Conservation (phyloP, 2,329 filamentous ascomycete genomes). For the Alternaria gansuensis region DNA sequence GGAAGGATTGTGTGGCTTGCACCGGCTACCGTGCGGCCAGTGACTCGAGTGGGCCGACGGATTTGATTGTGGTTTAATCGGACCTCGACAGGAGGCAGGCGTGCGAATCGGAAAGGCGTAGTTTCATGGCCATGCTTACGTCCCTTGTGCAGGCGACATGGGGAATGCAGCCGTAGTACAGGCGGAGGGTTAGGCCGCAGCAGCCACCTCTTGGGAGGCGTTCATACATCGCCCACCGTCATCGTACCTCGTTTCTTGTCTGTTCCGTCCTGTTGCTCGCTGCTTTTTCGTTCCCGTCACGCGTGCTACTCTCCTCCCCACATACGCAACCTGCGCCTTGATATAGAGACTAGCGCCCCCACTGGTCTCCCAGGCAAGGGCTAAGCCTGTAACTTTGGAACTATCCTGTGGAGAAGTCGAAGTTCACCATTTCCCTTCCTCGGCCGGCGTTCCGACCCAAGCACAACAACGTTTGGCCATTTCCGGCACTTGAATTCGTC, state of each 20-base stretch:
- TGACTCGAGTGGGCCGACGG: constrained; percentile 8
- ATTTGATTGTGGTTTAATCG: constrained; percentile 20
- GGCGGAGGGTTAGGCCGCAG: constrained; percentile 14
- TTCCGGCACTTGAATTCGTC: constrained; percentile 11
- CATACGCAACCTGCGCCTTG: constrained; percentile 20
- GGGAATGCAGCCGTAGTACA: constrained; percentile 9
- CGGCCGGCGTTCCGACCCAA: constrained; percentile 20
- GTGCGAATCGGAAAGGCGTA: constrained; percentile 35
- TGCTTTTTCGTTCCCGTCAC: constrained; percentile 11
- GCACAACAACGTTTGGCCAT: constrained; percentile 18
- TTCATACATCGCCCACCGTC: constrained; percentile 22
- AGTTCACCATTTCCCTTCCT: constrained; percentile 22
- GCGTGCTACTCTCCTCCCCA: constrained; percentile 28
- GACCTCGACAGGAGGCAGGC: constrained; percentile 15
- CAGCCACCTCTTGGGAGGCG: constrained; percentile 16
- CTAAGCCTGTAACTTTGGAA: background rate
- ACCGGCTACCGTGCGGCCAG: constrained; percentile 24
- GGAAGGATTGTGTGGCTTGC: constrained; percentile 14
- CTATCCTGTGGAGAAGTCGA: constrained; percentile 30
- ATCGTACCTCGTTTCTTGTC: constrained; percentile 17
- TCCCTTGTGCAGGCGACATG: constrained; percentile 25
- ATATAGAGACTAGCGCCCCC: constrained; percentile 30
- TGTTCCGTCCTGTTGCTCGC: background rate
- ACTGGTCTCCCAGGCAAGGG: constrained; percentile 20
- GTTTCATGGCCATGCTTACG: constrained; percentile 35